Evolutionary conservation across 1,284 basidiomycete species (phyloP).

Genomic region (Apiotrichum domesticum): DNA sequence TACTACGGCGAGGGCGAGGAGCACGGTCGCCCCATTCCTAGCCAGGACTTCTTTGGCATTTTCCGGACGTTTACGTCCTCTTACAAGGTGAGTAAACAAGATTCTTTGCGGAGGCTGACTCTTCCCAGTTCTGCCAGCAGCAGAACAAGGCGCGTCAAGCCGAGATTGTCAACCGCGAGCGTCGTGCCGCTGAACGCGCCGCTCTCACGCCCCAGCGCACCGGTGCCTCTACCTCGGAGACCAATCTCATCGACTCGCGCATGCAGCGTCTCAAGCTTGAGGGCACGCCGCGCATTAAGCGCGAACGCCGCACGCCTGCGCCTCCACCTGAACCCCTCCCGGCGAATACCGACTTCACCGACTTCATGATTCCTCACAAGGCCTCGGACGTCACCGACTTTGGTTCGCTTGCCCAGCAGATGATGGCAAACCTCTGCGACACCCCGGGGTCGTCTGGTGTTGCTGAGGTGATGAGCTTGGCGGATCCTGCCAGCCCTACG

Average conservation of each 20-base stretch:
- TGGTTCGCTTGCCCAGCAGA: conserved; percentile 29
- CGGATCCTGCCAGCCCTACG: background rate
- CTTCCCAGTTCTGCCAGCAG: conserved; percentile 67
- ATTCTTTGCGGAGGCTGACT: background rate
- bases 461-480: background rate
- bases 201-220: conserved; percentile 44
- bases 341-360: conserved; percentile 45
- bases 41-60: conserved; percentile 78
- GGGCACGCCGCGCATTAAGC: conserved; percentile 53
- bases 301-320: conserved; percentile 41
- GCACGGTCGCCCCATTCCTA: conserved; percentile 42
- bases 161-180: conserved; percentile 47
- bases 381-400: conserved; percentile 30
- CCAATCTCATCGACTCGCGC: conserved; percentile 64
- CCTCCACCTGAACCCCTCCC: conserved; percentile 44
- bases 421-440: conserved; percentile 26
- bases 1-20: conserved; percentile 91
- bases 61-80: conserved; percentile 93
- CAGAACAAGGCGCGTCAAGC: conserved; percentile 57
- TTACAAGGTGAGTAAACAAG: conserved; percentile 60
- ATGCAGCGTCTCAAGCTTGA: conserved; percentile 64
- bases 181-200: conserved; percentile 34
- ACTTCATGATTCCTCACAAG: conserved; percentile 48
- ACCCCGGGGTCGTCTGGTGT: background rate
- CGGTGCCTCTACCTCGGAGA: conserved; percentile 44